Evolutionary conservation across 768 basidiomycete genomes (phyloP).

Genomic region (Xerocomellus amylosporus): DNA sequence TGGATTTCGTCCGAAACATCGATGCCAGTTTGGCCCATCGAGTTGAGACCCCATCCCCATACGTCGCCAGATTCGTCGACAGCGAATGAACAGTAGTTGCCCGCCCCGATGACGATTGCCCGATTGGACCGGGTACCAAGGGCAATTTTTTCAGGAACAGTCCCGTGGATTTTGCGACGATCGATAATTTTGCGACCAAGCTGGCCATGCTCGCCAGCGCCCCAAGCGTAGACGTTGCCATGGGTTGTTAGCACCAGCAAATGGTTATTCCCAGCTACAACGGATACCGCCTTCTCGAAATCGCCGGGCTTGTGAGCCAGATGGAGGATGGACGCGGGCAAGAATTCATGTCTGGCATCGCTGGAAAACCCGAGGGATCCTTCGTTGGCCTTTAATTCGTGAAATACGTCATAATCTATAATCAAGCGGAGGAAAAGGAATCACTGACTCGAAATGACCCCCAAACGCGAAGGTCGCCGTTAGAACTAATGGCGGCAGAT

Average conservation of each 20-base stretch:
- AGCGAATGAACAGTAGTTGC: slow-evolving; percentile 86
- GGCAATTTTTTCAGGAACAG: slow-evolving; percentile 80
- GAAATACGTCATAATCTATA: slow-evolving; percentile 1
- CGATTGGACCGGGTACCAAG: slow-evolving; percentile 67
- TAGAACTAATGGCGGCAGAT: slow-evolving; percentile 75
- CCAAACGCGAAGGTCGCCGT: slow-evolving; percentile 87
- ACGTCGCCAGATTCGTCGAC: slow-evolving; percentile 79
- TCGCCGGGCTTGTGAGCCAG: slow-evolving; percentile 61
- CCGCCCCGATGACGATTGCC: slow-evolving; percentile 72
- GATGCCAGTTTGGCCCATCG: slow-evolving; percentile 78
- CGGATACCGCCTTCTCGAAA: slow-evolving; percentile 65
- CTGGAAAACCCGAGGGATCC: slow-evolving; percentile 83
- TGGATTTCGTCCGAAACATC: slow-evolving; percentile 51
- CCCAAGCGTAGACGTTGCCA: slow-evolving; percentile 87
- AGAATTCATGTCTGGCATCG: slow-evolving; percentile 63
- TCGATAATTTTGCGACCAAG: slow-evolving; percentile 89
- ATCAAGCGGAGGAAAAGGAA: background rate
- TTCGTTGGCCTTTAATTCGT: slow-evolving; percentile 55
- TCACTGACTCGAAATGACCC: slow-evolving; percentile 78
- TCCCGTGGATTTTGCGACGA: slow-evolving; percentile 85
- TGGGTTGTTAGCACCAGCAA: slow-evolving; percentile 84
- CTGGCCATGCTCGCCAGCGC: slow-evolving; percentile 87
- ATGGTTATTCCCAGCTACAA: slow-evolving; percentile 86
- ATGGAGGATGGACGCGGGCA: slow-evolving; percentile 57
- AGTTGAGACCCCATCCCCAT: slow-evolving; percentile 97